Base-by-base conservation (phyloP, 352 stramenopile genomes). In the Phytophthora agathidicida region DNA sequence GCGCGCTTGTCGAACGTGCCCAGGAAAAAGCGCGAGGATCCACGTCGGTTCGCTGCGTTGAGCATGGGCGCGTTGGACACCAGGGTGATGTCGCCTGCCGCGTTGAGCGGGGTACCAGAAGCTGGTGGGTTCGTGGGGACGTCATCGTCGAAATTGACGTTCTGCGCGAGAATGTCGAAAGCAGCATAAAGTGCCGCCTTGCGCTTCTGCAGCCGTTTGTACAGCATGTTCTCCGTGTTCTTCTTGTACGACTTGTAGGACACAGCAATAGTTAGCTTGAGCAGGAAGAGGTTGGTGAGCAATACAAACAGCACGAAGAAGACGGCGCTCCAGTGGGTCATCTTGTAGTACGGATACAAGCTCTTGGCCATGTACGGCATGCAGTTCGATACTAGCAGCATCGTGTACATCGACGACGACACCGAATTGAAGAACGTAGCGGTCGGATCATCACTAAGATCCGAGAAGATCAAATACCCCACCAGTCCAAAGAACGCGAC, bases 171-270 rank as follows among this genome's bases (percentile, higher is more conserved):
- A 31, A 94, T 83, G 17, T 92, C 85, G 32, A 94, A 94, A 7
- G 85, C 85, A 2, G 84, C 84, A 30, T 74, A 88, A 4, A 94
- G 51, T 11, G 85, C 85, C 0, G 84, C 83, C 48, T 94, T 94
- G 37, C 83, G 85, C 62, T 94, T 94, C 68, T 94, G 83, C 36
- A 94, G 64, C 0, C 83, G 78, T 65, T 94, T 94, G 76, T 83
- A 92, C 7, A 94, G 62, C 83, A 92, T 94, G 39, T 69, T 86
- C 49, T 94, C 85, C 1, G 80, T 94, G 70, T 94, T 86, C 20
- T 89, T 77, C 69, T 91, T 91, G 80, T 94, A 94, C 17, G 80
- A 90, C 48, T 84, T 82, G 67, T 92, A 94, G 13, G 80, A 91
- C 17, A 91, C 85, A 52, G 85, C 81, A 45, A 94, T 94, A 22